phyloP scores from a whole-genome alignment of 2,329 filamentous ascomycete genomes.

The Zarea fungicola region DNA sequence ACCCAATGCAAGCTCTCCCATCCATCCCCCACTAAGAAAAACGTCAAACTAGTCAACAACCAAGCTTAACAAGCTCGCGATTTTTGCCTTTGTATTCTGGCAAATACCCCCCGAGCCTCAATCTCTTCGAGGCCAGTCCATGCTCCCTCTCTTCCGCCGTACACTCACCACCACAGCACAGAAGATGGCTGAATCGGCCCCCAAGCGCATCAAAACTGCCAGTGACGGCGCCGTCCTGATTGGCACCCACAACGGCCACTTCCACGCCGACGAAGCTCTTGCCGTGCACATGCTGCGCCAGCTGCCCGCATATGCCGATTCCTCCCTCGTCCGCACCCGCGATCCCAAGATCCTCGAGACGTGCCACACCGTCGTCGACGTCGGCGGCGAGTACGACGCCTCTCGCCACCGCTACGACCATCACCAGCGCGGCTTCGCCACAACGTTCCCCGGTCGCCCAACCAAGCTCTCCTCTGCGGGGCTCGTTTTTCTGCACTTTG shows the following conservation, averaged over 20 bases:
- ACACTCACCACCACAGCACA: conserved; percentile 10
- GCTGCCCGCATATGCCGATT: conserved; percentile 72
- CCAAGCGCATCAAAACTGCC: conserved; percentile 80
- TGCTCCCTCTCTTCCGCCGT: conserved; percentile 3
- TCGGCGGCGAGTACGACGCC: conserved; percentile 90
- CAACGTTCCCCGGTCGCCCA: conserved; percentile 73
- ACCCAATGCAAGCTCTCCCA: background rate
- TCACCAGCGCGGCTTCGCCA: conserved; percentile 87
- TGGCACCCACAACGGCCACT: conserved; percentile 96
- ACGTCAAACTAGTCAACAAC: background rate
- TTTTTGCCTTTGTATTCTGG: too few species aligned
- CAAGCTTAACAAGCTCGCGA: background rate
- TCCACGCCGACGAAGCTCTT: conserved; percentile 97
- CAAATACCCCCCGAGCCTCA: background rate
- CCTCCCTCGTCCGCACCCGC: conserved; percentile 77
- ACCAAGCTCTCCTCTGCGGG: conserved; percentile 95
- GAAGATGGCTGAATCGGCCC: conserved; percentile 55
- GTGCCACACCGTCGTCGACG: conserved; percentile 95
- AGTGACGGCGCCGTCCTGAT: conserved; percentile 51
- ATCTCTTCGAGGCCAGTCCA: background rate
- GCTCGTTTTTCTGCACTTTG: conserved; percentile 94
- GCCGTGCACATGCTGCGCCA: conserved; percentile 93
- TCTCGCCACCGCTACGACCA: conserved; percentile 81
- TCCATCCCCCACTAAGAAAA: background rate
- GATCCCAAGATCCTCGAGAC: conserved; percentile 71